Evolutionary conservation across 495 filamentous ascomycete species (phyloP).

Genomic region (Amphirosellinia nigrospora): DNA sequence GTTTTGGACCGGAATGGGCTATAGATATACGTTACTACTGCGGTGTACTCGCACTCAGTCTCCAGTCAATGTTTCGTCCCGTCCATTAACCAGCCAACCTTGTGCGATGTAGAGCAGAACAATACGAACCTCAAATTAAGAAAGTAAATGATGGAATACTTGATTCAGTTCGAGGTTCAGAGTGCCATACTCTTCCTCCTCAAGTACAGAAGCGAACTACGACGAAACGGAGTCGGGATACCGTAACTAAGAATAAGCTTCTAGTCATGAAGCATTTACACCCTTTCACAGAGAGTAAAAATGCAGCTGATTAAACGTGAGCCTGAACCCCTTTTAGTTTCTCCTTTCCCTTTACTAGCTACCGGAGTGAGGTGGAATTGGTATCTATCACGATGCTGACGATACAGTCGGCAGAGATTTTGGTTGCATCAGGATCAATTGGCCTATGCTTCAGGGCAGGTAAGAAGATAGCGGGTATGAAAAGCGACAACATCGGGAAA

Average conservation of each 20-base stretch:
- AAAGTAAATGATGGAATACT: background rate
- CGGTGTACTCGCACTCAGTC: background rate
- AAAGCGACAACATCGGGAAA: constrained; percentile 8
- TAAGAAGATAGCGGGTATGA: constrained; percentile 11
- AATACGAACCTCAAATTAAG: background rate
- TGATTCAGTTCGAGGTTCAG: background rate
- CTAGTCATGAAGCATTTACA: background rate
- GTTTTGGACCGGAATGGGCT: background rate
- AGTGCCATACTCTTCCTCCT: background rate
- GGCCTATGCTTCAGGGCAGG: background rate
- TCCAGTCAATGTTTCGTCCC: background rate
- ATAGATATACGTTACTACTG: background rate
- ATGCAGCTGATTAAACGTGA: background rate
- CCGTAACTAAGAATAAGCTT: background rate
- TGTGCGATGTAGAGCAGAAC: background rate
- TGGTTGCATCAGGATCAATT: background rate
- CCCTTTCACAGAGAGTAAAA: background rate
- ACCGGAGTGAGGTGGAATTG: background rate
- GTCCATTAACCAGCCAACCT: background rate
- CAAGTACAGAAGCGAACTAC: background rate
- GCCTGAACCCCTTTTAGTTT: background rate
- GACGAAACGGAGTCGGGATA: background rate
- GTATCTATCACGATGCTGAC: constrained; percentile 17
- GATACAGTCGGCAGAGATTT: background rate
- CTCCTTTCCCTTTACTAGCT: background rate